Evolutionary conservation across 1,284 basidiomycete species (phyloP), one percentile per base, ranked within the genome.

Genomic region (Retiboletus fuscus): DNA sequence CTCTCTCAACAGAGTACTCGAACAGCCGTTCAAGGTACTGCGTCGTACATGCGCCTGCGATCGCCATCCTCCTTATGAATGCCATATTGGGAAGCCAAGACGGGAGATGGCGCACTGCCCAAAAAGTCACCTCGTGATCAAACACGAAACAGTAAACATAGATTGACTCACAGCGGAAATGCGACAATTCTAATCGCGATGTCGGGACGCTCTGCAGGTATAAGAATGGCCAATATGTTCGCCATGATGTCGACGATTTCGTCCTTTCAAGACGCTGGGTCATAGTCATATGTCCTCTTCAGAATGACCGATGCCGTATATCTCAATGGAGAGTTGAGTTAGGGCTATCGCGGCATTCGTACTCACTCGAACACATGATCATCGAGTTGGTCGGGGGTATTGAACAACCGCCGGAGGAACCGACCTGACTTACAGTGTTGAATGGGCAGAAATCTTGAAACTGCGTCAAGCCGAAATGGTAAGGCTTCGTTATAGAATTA

Each of bases 1-100:
- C 16, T 61, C 28, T 70, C 30, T 58, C 51, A 43, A 74, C 49
- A 20, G 76, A 67, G 44, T 70, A 55, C 18, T 79, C 47, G 24
- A 51, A 51, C 16, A 34, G 20, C 30, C n/a, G 30, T 15, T 63
- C 61, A 34, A 63, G 44, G 24, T 63, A 63, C 8, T n/a, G 5
- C 61, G n/a, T 49, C 22, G 61, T n/a, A n/a, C 22, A 47, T n/a
- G 47, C 24, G 16, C 34, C 22, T 39, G n/a, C 62, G 3, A 49
- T 10, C 1, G 28, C 64, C 61, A 78, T 71, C 4, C 73, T 28
- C 11, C 16, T 53, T 20, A 78, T 79, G 41, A 80, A 72, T 2
- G 64, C 65, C 73, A 80, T 72, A 1, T 74, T 77, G 2, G 79
- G 77, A 22, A 78, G 43, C 77, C 77, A 78, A 5, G 68, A 64